A percentile compares a stretch with the other conserved stretches of the same genome.
These are phyloP conservation scores for Acanthamoeba polyphaga DNA, from an alignment of 208 protist species.

Conservation along the genomic window DNA sequence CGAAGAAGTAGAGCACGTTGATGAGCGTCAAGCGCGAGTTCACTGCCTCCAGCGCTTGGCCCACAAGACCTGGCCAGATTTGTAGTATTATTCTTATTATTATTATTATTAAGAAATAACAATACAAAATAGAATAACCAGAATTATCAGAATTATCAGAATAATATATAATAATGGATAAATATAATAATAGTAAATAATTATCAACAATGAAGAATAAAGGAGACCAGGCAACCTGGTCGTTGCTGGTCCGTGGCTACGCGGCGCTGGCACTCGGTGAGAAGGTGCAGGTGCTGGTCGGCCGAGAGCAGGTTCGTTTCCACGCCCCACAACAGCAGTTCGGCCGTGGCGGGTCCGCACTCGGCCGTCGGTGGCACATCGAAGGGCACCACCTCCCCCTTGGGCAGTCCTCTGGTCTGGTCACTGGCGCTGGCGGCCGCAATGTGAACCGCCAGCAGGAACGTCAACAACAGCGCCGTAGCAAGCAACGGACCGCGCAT, in stretches of 20 bases:
- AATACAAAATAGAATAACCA: too few relatives aligned
- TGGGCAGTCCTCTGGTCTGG: too few relatives aligned
- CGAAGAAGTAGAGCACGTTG: slow-evolving; percentile 43
- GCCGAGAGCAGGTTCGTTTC: neutral
- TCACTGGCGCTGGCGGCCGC: too few relatives aligned
- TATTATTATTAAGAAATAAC: neutral
- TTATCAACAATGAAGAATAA: neutral
- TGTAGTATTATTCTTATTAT: neutral
- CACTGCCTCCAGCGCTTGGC: neutral
- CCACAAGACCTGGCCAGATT: neutral
- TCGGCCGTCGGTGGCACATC: neutral
- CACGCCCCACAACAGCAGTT: slow-evolving; percentile 2
- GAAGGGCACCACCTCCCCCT: too few relatives aligned
- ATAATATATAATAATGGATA: too few relatives aligned
- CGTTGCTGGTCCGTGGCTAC: neutral
- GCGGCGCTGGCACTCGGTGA: slow-evolving; percentile 7
- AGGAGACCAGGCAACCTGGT: neutral
- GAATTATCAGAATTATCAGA: too few relatives aligned
- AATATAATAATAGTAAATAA: neutral
- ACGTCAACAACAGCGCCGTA: too few relatives aligned
- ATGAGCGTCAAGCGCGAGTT: slow-evolving; percentile 5
- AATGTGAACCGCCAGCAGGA: too few relatives aligned
- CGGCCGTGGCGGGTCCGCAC: neutral
- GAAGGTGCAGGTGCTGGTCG: neutral
- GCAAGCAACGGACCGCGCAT: too few relatives aligned